These are phyloP conservation scores for Lactarius pseudohatsudake DNA, from an alignment of 768 basidiomycete genomes.

Conservation along the genomic window DNA sequence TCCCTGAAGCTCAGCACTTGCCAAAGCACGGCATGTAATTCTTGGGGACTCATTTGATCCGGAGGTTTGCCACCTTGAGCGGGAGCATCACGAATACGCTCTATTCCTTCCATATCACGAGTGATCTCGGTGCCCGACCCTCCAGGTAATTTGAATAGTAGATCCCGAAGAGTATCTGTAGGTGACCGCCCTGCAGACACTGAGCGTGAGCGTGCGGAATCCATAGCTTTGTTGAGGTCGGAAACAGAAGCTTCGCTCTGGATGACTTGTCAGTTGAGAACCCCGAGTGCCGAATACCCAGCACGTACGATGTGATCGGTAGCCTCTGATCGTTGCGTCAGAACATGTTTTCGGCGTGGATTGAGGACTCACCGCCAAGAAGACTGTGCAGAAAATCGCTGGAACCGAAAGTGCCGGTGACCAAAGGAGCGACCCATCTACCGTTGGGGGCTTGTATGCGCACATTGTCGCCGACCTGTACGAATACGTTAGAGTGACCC, in stretches of 20 bases:
- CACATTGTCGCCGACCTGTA: slow-evolving; percentile 82
- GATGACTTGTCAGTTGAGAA: background rate
- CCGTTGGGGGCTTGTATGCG: slow-evolving; percentile 75
- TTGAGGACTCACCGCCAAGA: slow-evolving; percentile 56
- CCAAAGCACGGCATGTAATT: slow-evolving; percentile 81
- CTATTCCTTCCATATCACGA: slow-evolving; percentile 67
- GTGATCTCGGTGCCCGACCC: slow-evolving; percentile 58
- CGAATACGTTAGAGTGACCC: slow-evolving; percentile 76
- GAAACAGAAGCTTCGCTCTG: slow-evolving; percentile 69
- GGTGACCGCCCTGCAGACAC: slow-evolving; percentile 39
- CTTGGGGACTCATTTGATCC: slow-evolving; percentile 84
- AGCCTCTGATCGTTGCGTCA: slow-evolving; percentile 45
- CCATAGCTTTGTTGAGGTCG: slow-evolving; percentile 79
- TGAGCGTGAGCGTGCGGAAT: slow-evolving; percentile 56
- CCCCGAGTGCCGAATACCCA: background rate
- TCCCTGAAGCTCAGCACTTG: slow-evolving; percentile 85
- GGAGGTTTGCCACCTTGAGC: slow-evolving; percentile 61
- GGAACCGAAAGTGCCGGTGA: slow-evolving; percentile 80
- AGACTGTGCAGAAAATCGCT: slow-evolving; percentile 80
- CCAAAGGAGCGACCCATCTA: slow-evolving; percentile 72
- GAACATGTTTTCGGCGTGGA: background rate
- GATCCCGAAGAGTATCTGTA: slow-evolving; percentile 52
- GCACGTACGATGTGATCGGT: slow-evolving; percentile 57
- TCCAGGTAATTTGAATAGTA: slow-evolving; percentile 65
- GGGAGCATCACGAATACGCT: slow-evolving; percentile 50